phyloP scores from a whole-genome alignment of 2,329 filamentous ascomycete genomes.

The Sarocladium brachiariae region DNA sequence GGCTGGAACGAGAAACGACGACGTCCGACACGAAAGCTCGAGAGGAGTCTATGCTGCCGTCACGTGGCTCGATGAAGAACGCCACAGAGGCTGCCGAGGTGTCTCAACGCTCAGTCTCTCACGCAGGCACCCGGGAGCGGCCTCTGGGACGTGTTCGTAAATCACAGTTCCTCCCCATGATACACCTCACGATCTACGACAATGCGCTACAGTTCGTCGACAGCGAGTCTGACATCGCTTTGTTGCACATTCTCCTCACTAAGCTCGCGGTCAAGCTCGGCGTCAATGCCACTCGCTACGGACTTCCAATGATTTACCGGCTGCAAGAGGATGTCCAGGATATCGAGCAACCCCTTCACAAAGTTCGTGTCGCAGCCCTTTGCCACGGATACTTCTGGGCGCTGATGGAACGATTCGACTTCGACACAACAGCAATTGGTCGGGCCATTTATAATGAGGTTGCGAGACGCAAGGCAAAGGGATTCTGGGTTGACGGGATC shows the following conservation, averaged over 20 bases:
- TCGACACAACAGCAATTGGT: slow-evolving; percentile 64
- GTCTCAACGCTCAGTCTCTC: slow-evolving; percentile 61
- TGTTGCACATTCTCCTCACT: slow-evolving; percentile 70
- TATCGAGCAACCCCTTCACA: slow-evolving; percentile 58
- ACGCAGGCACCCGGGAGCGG: slow-evolving; percentile 56
- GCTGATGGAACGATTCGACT: slow-evolving; percentile 68
- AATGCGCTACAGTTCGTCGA: slow-evolving; percentile 68
- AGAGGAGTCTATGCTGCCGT: slow-evolving; percentile 45
- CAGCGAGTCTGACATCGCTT: slow-evolving; percentile 65
- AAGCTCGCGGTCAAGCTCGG: slow-evolving; percentile 72
- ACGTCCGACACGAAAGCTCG: slow-evolving; percentile 55
- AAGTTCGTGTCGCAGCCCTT: slow-evolving; percentile 74
- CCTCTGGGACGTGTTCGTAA: slow-evolving; percentile 40
- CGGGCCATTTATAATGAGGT: slow-evolving; percentile 71
- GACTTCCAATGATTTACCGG: slow-evolving; percentile 81
- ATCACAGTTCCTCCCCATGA: slow-evolving; percentile 70
- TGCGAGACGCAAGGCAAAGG: slow-evolving; percentile 61
- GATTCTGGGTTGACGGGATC: slow-evolving; percentile 73
- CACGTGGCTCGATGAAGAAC: slow-evolving; percentile 35
- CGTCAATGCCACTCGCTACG: slow-evolving; percentile 71
- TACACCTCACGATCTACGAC: slow-evolving; percentile 88
- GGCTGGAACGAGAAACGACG: slow-evolving; percentile 76
- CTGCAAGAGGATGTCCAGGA: slow-evolving; percentile 78
- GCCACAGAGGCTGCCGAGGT: slow-evolving; percentile 32
- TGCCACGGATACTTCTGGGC: slow-evolving; percentile 87